A percentile compares a stretch with the other conserved stretches of the same genome.
Conservation (phyloP, 805 yeast genomes). For the Tetrapisispora iriomotensis region DNA sequence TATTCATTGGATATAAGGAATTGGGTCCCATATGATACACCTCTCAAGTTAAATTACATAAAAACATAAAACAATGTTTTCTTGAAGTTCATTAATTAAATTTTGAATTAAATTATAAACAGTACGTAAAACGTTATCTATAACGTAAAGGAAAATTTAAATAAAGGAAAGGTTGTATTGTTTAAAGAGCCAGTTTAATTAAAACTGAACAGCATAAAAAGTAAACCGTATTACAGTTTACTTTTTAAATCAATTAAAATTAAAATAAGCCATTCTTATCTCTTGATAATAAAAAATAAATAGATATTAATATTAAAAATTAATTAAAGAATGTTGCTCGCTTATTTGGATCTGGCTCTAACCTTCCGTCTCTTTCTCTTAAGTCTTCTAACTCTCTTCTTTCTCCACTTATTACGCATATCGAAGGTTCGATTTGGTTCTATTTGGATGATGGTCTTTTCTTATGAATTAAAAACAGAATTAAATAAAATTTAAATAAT, state of each 20-base stretch:
- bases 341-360: conserved; percentile 98
- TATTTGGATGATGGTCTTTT: conserved; percentile 3
- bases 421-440: conserved; percentile 5
- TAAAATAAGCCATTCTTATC: conserved; percentile 3
- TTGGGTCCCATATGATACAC: too few species aligned
- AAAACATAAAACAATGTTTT: not conserved
- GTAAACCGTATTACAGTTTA: not conserved
- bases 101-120: conserved; percentile 3
- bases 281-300: not conserved
- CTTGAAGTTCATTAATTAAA: conserved; percentile 2
- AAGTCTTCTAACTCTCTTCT: conserved; percentile 99
- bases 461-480: not conserved
- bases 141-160: conserved; percentile 2
- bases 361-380: conserved; percentile 99
- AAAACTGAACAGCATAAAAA: not conserved
- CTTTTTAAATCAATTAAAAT: not conserved
- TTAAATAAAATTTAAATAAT: too few species aligned
- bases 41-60: too few species aligned
- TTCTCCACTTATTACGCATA: conserved; percentile 99
- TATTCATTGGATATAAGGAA: too few species aligned
- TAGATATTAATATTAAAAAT: conserved; percentile 2
- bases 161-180: not conserved
- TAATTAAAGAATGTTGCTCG: conserved; percentile 29
- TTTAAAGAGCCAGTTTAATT: conserved; percentile 3
- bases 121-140: conserved; percentile 1